Evolutionary conservation across 805 yeast genomes (phyloP), one percentile per base, ranked within the genome.

Genomic region (Sugiyamaella floridensis): DNA sequence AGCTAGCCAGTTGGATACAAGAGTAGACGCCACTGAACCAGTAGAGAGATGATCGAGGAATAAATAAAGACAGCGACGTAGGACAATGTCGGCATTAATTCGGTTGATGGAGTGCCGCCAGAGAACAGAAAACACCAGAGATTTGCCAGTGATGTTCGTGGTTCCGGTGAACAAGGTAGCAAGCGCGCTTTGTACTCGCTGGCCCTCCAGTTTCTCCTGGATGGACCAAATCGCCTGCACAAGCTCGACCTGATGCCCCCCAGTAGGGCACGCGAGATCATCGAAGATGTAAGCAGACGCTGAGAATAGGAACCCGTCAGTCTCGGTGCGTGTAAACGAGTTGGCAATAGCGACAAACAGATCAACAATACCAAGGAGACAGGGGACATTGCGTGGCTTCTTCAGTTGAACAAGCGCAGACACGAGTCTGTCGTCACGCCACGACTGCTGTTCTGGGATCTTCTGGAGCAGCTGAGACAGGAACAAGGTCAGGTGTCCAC

Each of bases 61-160:
- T 0, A 87, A 63, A 55, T 82, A 80, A 5, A 89, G 65, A 0
- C 96, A 93, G 56, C 83, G 74, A 6, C 76, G 69, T 11, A 89
- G 66, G 7, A 85, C 67, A 1, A 65, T 57, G 48, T 76, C 82
- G 55, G 58, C 57, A 59, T 68, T 67, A 2, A 65, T 56, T 2
- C 69, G 60, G 40, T 81, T 87, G 44, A 75, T 77, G 0, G 92
- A 76, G 60, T 86, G 92, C 2, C 75, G 74, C 97, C 97, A 92
- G 4, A 90, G 64, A 8, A 80, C 75, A 48, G 80, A 75, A 57
- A 88, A 77, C 0, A 86, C 84, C 15, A 71, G 65, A 0, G 84
- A 66, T 54, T 81, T 72, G 15, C 73, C 67, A 5, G 67, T 63
- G 18, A 75, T 67, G 37, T 67, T 55, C 6, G 52, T 48, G 3